phyloP scores from a whole-genome alignment of 768 basidiomycete species.

The Phlebiopsis gigantea region DNA sequence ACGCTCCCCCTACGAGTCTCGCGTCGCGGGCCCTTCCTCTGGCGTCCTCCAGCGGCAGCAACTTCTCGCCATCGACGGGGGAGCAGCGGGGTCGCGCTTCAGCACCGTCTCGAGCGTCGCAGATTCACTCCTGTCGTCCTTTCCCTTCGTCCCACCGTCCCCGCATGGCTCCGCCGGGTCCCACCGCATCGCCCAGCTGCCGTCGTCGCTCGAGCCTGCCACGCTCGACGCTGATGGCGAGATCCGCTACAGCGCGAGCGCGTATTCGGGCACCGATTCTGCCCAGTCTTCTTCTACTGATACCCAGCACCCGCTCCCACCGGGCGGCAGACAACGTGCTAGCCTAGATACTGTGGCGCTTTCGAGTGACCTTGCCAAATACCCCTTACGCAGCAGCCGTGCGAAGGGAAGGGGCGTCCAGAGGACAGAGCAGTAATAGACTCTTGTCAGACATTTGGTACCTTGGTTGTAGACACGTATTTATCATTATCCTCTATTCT shows the following conservation, averaged over 20 bases:
- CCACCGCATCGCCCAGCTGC: background rate
- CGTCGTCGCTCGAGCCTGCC: background rate
- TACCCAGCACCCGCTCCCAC: background rate
- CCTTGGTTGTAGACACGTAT: background rate
- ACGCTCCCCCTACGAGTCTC: background rate
- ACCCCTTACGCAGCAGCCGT: background rate
- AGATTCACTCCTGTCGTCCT: background rate
- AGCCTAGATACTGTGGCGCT: background rate
- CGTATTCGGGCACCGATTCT: background rate
- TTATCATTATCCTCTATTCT: background rate
- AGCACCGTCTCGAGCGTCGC: background rate
- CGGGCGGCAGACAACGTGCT: background rate
- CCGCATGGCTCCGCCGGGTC: background rate
- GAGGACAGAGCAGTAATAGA: background rate
- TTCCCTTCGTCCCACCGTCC: background rate
- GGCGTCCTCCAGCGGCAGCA: background rate
- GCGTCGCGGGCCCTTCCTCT: no score
- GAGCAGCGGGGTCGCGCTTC: background rate
- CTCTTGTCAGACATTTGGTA: background rate
- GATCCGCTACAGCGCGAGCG: background rate
- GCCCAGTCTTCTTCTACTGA: no score
- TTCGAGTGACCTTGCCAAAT: background rate
- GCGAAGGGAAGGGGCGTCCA: background rate
- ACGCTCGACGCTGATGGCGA: background rate
- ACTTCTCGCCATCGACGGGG: background rate